Evolutionary conservation across 2,329 filamentous ascomycete genomes (phyloP), one percentile per base, ranked within the genome.

Genomic region (Aspergillus pseudoviridinutans): DNA sequence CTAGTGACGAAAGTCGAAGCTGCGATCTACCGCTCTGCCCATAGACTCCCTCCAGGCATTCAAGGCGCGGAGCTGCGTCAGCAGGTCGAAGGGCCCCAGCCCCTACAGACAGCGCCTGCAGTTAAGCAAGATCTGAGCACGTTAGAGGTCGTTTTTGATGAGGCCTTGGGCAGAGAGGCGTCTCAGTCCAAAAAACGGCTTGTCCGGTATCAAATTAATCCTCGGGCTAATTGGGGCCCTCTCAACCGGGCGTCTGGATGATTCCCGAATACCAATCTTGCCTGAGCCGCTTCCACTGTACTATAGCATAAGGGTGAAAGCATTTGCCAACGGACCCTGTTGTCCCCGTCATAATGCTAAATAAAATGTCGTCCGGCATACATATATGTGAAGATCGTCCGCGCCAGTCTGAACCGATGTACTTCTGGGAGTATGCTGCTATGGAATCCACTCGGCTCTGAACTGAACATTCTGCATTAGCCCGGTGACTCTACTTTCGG

Each of bases 221-320:
- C 94, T 49, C 81, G 88, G 58, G 87, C 91, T 68, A 94, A 97
- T 72, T 99, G 94, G 94, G 94, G 94, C 0, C 94, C 94, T 1
- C 86, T 96, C 85, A 78, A 71, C 58, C 74, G 76, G 41, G 78
- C 78, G 6, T 62, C 66, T 24, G 64, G 65, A 51, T 57, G 29
- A 25, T 25, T 24, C 9, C 28, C 3, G 32, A 17, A 17, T 38
- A 38, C 4, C 5, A 17, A 38, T 38, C 14, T 17, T 38, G 22
- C 27, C 29, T 20, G 20, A 25, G 35, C 17, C 6, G 4, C 12
- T 24, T 25, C 9, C 9, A 46, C n/a, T 55, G 24, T 50, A 35
- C 22, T 50, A 28, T 29, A 50, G 14, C n/a, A 22, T 44, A n/a
- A 10, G n/a, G 3, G 8, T 22, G 41, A 12, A 22, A 44, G 9